Evolutionary conservation across 108 stramenopile genomes (phyloP), one percentile per base, ranked within the genome.

Genomic region (Nitzschia palea): DNA sequence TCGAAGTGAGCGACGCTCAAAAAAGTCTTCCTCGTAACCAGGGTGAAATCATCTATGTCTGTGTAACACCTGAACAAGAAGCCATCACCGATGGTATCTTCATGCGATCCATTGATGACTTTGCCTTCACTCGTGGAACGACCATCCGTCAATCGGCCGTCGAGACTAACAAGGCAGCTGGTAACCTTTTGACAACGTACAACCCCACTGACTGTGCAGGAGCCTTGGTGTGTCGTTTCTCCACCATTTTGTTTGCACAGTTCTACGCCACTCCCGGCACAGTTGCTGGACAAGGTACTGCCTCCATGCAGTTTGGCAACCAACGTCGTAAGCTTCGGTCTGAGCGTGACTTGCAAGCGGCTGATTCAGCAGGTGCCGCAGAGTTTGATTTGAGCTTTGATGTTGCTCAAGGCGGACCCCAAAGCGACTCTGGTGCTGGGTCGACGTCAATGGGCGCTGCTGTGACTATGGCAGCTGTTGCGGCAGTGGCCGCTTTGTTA

Each of bases 281-380:
- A 6, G 58, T 69, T 15, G 22, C 1, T 50, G 68, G 68, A 33
- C 30, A 18, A 8, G 68, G 68, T 10, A 29, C 29, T 2, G 68
- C 68, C 17, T 33, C 55, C 1, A 60, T 69, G 68, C 50, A 69
- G 50, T 60, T 69, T 26, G 56, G 57, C 35, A 40, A 55, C 31
- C 4, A 22, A 20, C 47, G 47, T 48, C 47, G 47, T 48, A 12
- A 18, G 22, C 47, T 48, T 20, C 47, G 47, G 5, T 12, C 47
- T 48, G 47, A 4, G 4, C 18, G 22, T 18, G 18, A 20, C 22
- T 12, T 4, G 18, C 22, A 20, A 20, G 18, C 15, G 22, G 18
- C 15, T 20, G 47, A 48, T 20, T 12, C 18, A 48, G 47, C 47
- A 12, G 47, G 47, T 48, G 47, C 47, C 18, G 47, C 47, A 12